phyloP scores from a whole-genome alignment of 169 alveolate genomes.

The Plasmodium knowlesi region DNA sequence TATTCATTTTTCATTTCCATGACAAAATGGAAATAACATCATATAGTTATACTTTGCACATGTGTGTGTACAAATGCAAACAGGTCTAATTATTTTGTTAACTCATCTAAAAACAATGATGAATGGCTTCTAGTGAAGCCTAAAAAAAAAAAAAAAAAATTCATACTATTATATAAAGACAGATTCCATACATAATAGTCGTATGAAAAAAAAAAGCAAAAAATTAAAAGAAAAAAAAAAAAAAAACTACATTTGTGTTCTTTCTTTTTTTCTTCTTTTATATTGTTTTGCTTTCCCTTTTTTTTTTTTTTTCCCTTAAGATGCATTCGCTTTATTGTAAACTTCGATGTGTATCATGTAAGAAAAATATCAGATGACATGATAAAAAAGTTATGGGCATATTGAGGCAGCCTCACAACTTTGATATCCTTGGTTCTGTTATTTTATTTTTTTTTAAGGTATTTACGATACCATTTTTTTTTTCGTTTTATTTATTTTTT shows the following conservation, averaged over 20 bases:
- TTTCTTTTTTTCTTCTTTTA: conserved; percentile 1
- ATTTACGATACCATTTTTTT: not conserved
- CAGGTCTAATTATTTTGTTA: not conserved
- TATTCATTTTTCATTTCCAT: not conserved
- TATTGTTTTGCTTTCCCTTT: not conserved
- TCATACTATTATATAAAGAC: not conserved
- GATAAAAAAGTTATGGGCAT: not conserved
- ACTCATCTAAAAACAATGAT: not conserved
- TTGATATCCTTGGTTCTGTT: not conserved
- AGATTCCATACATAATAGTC: not conserved
- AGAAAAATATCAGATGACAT: not conserved
- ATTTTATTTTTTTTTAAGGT: not conserved
- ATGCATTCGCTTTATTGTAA: conserved; percentile 64
- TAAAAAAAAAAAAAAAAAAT: not conserved
- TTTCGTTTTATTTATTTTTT: not conserved
- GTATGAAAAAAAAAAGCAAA: conserved; percentile 36
- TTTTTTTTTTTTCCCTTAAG: conserved; percentile 11
- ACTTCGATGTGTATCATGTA: not conserved
- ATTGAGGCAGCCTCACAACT: not conserved
- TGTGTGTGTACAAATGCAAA: not conserved
- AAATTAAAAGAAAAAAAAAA: conserved; percentile 40
- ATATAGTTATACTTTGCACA: not conserved
- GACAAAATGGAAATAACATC: not conserved
- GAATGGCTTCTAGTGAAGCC: conserved; percentile 77
- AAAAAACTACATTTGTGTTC: not conserved